Evolutionary conservation across 1,139 yeast species (phyloP).

Genomic region (Meyerozyma carpophila): DNA sequence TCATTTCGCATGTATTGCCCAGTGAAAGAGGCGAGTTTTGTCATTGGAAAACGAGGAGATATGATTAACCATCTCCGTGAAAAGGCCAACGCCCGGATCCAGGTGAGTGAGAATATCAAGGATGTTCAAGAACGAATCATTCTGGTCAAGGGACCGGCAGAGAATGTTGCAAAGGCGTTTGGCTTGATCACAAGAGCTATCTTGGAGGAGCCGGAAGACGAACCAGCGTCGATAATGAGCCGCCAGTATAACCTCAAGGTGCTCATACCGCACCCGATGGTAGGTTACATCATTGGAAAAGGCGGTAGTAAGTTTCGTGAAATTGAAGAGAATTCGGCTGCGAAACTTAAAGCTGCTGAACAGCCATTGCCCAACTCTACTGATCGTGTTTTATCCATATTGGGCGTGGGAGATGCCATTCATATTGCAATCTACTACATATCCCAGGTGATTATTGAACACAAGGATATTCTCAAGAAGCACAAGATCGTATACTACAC

Average conservation of each 20-base stretch:
- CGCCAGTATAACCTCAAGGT: slow-evolving; percentile 54
- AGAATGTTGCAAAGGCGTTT: slow-evolving; percentile 77
- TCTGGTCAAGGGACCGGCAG: slow-evolving; percentile 71
- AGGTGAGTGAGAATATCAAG: slow-evolving; percentile 72
- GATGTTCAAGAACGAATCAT: slow-evolving; percentile 77
- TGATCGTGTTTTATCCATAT: slow-evolving; percentile 66
- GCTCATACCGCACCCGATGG: slow-evolving; percentile 72
- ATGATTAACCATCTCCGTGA: slow-evolving; percentile 62
- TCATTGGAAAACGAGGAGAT: slow-evolving; percentile 79
- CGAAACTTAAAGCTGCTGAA: slow-evolving; percentile 73
- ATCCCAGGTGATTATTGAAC: slow-evolving; percentile 61
- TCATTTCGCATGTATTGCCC: slow-evolving; percentile 70
- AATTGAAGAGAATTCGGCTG: slow-evolving; percentile 80
- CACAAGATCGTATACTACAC: slow-evolving; percentile 56
- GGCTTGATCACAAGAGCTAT: slow-evolving; percentile 69
- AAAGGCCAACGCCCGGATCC: slow-evolving; percentile 59
- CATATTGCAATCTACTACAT: slow-evolving; percentile 79
- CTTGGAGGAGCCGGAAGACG: slow-evolving; percentile 62
- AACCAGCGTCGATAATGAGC: slow-evolving; percentile 53
- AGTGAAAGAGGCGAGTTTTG: slow-evolving; percentile 69
- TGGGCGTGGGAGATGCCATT: slow-evolving; percentile 83
- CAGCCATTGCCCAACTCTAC: slow-evolving; percentile 72
- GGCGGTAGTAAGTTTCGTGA: slow-evolving; percentile 72
- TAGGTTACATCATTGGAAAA: slow-evolving; percentile 81
- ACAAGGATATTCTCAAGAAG: slow-evolving; percentile 47